Percentiles rank a stretch among this genome's conserved stretches.
phyloP scores from a whole-genome alignment of 208 protist genomes.

The Trypanosoma brucei region DNA sequence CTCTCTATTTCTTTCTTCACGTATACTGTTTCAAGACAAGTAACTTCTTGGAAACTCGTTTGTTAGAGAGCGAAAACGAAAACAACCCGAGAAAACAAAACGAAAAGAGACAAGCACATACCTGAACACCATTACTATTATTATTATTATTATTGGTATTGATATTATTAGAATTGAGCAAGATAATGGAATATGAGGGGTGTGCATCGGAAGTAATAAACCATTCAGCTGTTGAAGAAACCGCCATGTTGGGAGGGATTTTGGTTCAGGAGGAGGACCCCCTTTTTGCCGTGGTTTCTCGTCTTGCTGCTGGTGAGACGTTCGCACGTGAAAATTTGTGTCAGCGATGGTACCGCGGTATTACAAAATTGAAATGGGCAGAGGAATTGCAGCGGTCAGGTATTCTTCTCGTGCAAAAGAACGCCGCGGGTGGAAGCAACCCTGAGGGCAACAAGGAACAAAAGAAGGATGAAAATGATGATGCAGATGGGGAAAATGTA shows the following conservation, averaged over 20 bases:
- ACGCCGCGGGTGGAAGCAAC: not conserved
- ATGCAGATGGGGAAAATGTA: too few species aligned
- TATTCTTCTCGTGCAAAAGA: conserved; percentile 3
- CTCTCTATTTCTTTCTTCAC: not conserved
- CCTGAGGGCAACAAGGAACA: not conserved
- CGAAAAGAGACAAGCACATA: not conserved
- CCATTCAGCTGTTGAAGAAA: too few species aligned
- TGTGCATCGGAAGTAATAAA: too few species aligned
- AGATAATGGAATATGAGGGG: too few species aligned
- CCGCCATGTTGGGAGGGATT: too few species aligned
- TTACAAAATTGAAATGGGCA: conserved; percentile 1
- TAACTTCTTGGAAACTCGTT: not conserved
- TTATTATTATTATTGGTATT: too few species aligned
- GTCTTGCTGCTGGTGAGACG: conserved; percentile 4
- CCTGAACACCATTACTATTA: too few species aligned
- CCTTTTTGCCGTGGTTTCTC: too few species aligned
- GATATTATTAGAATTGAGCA: too few species aligned
- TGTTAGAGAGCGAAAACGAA: not conserved
- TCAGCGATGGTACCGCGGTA: conserved; percentile 11
- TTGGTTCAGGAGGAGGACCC: too few species aligned
- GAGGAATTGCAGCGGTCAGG: not conserved
- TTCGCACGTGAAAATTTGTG: conserved; percentile 6
- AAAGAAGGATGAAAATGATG: not conserved
- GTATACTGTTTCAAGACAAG: not conserved
- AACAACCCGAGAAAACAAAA: not conserved